Evolutionary conservation across 495 filamentous ascomycete genomes (phyloP).

Genomic region (Mytilinidion resinicola): DNA sequence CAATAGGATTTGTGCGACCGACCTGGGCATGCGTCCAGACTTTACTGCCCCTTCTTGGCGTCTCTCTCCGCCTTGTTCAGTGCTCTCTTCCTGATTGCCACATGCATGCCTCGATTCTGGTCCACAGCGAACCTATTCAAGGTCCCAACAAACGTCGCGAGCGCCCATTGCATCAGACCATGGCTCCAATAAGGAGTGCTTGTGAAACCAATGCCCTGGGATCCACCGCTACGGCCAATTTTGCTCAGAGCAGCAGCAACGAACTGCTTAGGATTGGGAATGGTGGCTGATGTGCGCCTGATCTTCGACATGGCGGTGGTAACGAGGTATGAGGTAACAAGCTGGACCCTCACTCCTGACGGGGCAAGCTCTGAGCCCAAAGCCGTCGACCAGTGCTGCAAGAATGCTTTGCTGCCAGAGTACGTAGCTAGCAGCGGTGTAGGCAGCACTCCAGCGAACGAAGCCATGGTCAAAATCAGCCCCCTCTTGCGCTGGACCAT

Average conservation of each 20-base stretch:
- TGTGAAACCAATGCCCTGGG: slow-evolving; percentile 66
- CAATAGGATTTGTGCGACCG: neutral
- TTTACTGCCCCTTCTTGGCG: slow-evolving; percentile 49
- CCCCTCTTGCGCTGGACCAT: slow-evolving; percentile 79
- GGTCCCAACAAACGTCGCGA: slow-evolving; percentile 64
- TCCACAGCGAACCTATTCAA: slow-evolving; percentile 56
- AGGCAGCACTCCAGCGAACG: slow-evolving; percentile 83
- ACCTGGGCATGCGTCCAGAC: neutral
- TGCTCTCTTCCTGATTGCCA: slow-evolving; percentile 78
- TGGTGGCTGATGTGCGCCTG: slow-evolving; percentile 62
- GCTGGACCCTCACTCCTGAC: slow-evolving; percentile 73
- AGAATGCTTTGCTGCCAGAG: slow-evolving; percentile 95
- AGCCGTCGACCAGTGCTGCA: slow-evolving; percentile 91
- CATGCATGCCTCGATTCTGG: slow-evolving; percentile 74
- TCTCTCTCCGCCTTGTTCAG: slow-evolving; percentile 85
- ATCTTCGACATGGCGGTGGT: slow-evolving; percentile 96
- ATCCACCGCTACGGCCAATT: slow-evolving; percentile 72
- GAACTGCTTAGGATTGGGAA: slow-evolving; percentile 77
- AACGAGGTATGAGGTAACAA: slow-evolving; percentile 86
- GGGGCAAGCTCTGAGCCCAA: slow-evolving; percentile 76
- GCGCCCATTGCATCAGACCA: slow-evolving; percentile 76
- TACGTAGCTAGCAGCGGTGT: slow-evolving; percentile 94
- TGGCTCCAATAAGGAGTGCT: slow-evolving; percentile 93
- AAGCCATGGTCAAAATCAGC: slow-evolving; percentile 94
- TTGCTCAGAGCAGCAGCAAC: slow-evolving; percentile 72